phyloP scores from a whole-genome alignment of 1,284 basidiomycete genomes.

The Agaricales sp. region DNA sequence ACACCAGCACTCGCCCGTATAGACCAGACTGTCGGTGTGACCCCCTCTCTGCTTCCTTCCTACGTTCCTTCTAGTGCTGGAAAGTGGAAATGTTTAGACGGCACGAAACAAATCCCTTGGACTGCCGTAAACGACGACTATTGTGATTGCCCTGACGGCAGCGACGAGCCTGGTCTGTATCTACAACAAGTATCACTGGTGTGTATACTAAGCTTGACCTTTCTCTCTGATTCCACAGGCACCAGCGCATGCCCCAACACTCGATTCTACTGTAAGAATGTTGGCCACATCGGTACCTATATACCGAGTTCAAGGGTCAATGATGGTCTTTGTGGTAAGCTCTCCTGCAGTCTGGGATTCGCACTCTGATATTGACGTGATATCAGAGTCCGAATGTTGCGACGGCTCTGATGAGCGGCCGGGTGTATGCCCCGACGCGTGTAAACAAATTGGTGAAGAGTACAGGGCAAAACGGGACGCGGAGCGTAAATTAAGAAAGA shows the following conservation, averaged over 20 bases:
- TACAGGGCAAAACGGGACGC: conserved; percentile 60
- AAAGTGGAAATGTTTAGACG: conserved; percentile 66
- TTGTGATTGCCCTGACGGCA: conserved; percentile 90
- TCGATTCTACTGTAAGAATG: conserved; percentile 82
- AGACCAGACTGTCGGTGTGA: conserved; percentile 40
- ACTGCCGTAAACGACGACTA: conserved; percentile 87
- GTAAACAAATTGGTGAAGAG: conserved; percentile 65
- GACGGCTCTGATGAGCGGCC: conserved; percentile 91
- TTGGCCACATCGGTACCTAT: conserved; percentile 75
- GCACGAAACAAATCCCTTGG: conserved; percentile 64
- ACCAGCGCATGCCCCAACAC: conserved; percentile 79
- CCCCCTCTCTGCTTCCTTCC: conserved; percentile 32
- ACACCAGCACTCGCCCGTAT: conserved; percentile 25
- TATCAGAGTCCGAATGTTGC: conserved; percentile 83
- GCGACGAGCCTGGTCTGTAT: conserved; percentile 76
- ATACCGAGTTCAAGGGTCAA: conserved; percentile 83
- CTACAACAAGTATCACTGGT: conserved; percentile 3
- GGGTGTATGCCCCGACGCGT: conserved; percentile 75
- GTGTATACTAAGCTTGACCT: neutral
- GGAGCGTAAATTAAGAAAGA: conserved; percentile 71
- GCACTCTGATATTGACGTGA: conserved; percentile 6
- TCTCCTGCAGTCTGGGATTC: neutral
- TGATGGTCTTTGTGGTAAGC: conserved; percentile 89
- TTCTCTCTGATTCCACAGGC: conserved; percentile 32
- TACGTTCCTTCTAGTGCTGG: conserved; percentile 37